Evolutionary conservation across 2,329 filamentous ascomycete genomes (phyloP).

Genomic region (Plectosphaerella sp.): DNA sequence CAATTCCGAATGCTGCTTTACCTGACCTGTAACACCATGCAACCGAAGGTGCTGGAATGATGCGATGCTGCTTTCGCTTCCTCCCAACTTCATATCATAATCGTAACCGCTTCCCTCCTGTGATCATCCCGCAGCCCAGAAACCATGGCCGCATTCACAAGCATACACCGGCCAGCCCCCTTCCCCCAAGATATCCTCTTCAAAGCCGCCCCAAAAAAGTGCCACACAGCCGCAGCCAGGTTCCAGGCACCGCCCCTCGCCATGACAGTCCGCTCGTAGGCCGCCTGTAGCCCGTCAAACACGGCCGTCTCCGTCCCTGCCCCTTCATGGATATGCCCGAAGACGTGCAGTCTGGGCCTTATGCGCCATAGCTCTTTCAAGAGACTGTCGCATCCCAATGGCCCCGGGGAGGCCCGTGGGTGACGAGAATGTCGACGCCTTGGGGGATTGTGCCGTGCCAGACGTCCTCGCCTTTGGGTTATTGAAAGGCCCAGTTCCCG

Average conservation of each 20-base stretch:
- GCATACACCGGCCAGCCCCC: neutral
- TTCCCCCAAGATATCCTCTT: neutral
- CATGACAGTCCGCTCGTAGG: conserved; percentile 13
- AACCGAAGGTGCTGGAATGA: too few relatives aligned
- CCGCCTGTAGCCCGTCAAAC: conserved; percentile 22
- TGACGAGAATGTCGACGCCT: conserved; percentile 30
- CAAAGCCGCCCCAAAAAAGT: neutral
- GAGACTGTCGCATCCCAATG: conserved; percentile 27
- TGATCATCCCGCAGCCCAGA: neutral
- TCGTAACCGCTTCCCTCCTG: too few relatives aligned
- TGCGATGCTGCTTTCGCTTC: too few relatives aligned
- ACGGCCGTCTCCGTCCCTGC: conserved; percentile 22
- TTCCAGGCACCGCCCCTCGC: neutral
- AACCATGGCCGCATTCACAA: conserved; percentile 2
- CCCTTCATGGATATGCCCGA: conserved; percentile 31
- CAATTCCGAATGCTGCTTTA: too few relatives aligned
- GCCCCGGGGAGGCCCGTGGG: conserved; percentile 28
- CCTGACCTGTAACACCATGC: too few relatives aligned
- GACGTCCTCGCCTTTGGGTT: conserved; percentile 22
- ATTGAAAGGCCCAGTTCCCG: conserved; percentile 38
- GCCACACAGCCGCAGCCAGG: neutral
- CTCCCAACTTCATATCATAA: too few relatives aligned
- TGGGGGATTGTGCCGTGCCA: conserved; percentile 19
- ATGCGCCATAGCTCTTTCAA: conserved; percentile 22
- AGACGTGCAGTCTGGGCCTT: conserved; percentile 28